Base-by-base conservation (phyloP, 1,139 yeast species). In the Groenewaldozyma sp. region DNA sequence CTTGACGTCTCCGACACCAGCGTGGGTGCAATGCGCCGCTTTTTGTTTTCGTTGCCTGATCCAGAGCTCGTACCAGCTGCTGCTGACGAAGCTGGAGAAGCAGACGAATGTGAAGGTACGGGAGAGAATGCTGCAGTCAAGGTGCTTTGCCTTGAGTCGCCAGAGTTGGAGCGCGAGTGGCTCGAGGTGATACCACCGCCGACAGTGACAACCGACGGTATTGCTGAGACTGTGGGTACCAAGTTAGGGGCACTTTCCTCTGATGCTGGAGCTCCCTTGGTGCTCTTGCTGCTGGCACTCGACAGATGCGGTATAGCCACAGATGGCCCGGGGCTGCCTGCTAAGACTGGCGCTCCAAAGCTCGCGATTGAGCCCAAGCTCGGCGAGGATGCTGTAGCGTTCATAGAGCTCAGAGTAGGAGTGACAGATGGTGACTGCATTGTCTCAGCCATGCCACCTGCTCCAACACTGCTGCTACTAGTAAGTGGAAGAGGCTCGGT, bases 1-100 rank as follows among this genome's bases (percentile, higher is more conserved):
- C 10, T 7, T 22, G 11, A 22, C 7, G 26, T 29, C 22, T 24
- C 37, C 6, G 39, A 27, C 24, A 71, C 56, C 35, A 69, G 52
- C 2, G 71, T 70, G 5, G 78, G 76, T 0, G 67, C 62, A 3
- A 72, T 59, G 41, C 75, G 55, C 40, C 71, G 63, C 49, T 69
- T 69, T 41, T 66, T 63, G 46, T 63, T 65, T 24, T 47, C 39
- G 13, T 26, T 37, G 11, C 26, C 26, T 7, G 26, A 11, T 7
- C 26, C 26, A 7, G 7, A 11, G 11, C 26, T 7, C 11, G 41
- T 11, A 14, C 11, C 26, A 7, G 39, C 35, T 18, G 40, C 32
- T 10, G 39, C 26, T 7, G 26, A 22, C 10, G 26, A 7, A 22
- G 26, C 26, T 7, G 26, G 10, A 22, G 26, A 7, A 22, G 26